Evolutionary conservation across 2,329 filamentous ascomycete genomes (phyloP), one percentile per base, ranked within the genome.

Genomic region (Gyromitra esculenta): DNA sequence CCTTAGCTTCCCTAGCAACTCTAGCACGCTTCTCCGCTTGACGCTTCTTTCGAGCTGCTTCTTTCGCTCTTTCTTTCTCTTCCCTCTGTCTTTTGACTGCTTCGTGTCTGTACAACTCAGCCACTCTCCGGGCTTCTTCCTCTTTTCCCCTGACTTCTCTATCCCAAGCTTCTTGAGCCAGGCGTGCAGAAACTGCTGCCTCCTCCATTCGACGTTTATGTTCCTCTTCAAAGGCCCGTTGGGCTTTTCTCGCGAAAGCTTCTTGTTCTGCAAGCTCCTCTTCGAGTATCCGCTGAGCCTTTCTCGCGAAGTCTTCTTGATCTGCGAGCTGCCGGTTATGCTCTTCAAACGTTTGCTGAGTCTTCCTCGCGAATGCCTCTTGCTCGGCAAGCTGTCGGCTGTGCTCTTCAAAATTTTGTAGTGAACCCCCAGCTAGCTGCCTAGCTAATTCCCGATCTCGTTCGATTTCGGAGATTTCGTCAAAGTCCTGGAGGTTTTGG

Each of bases 81-180:
- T 54, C 59, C 9, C 13, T 35, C 2, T 31, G 25, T 56, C 18
- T 45, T 60, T 13, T 48, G 15, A 39, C 25, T 50, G 41, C 60
- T 57, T 50, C 71, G 5, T 39, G 37, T 41, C 37, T 60, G 8
- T 21, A 15, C 7, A 9, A 8, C 57, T 72, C 67, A n/a, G 43
- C 59, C 35, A 48, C 4, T 41, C 25, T 35, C 41, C 25, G 56
- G 6, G 63, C 31, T 43, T 73, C 62, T 56, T 67, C 62, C 48
- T 66, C 45, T 31, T 9, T 41, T n/a, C n/a, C 52, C 41, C 35
- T 60, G 18, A 73, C 25, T 57, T 73, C 71, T 15, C 43, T 18
- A 43, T 73, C 52, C 64, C 71, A 68, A 31, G 13, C 41, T 35
- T 73, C 52, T 60, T 66, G 71, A 41, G 18, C 45, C 13, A 50